Evolutionary conservation across 225 moss, liverwort and hornwort species (phyloP).

Genomic region (Asterella californica): DNA sequence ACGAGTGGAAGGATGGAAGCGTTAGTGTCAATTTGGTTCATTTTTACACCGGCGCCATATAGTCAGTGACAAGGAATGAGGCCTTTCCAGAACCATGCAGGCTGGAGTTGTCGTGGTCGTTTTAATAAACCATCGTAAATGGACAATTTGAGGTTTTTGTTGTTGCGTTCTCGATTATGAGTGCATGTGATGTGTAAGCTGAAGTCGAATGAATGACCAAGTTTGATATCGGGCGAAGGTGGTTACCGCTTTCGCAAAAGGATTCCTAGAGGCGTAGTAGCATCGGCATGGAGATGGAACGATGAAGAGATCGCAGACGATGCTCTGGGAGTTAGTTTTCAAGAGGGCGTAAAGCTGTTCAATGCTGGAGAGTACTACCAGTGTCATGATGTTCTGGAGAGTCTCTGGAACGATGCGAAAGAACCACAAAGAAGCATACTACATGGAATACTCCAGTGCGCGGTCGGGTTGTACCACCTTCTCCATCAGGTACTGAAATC

Average conservation of each 20-base stretch:
- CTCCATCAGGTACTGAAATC: slow-evolving; percentile 66
- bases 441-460: slow-evolving; percentile 93
- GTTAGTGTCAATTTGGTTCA: no score
- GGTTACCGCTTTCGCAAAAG: neutral
- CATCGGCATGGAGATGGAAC: slow-evolving; percentile 65
- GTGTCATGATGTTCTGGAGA: slow-evolving; percentile 89
- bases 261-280: neutral
- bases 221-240: neutral
- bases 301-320: slow-evolving; percentile 76
- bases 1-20: no score
- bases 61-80: neutral
- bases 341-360: slow-evolving; percentile 71
- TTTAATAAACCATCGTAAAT: neutral
- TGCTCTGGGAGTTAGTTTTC: slow-evolving; percentile 59
- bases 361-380: slow-evolving; percentile 86
- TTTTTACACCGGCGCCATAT: no score
- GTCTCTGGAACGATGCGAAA: slow-evolving; percentile 80
- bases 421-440: slow-evolving; percentile 79
- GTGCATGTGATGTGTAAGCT: neutral
- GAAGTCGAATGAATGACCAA: neutral
- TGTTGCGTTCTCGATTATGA: neutral
- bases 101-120: neutral
- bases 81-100: neutral
- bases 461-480: slow-evolving; percentile 91
- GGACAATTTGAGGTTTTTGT: neutral